Conservation (phyloP, 2,329 filamentous ascomycete genomes). For the Microsporum canis region DNA sequence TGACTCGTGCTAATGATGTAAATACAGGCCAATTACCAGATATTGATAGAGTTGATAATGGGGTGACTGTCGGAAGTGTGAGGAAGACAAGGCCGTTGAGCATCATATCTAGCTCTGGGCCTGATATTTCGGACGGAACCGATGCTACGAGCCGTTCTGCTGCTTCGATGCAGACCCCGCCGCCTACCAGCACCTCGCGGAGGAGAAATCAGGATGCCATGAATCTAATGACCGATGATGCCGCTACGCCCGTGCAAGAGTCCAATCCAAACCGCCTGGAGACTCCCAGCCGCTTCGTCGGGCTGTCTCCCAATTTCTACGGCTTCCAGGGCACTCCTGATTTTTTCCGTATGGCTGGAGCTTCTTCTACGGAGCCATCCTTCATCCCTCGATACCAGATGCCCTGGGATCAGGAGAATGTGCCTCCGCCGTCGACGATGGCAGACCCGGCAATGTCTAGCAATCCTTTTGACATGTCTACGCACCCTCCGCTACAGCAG, state of each 20-base stretch:
- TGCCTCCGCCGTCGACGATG: constrained; percentile 14
- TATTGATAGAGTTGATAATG: not conserved
- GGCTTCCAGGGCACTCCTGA: constrained; percentile 48
- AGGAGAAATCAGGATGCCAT: constrained; percentile 30
- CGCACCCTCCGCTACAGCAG: constrained; percentile 1
- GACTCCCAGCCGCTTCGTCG: constrained; percentile 35
- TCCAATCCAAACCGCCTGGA: constrained; percentile 27
- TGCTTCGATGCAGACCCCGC: constrained; percentile 49
- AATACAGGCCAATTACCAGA: not conserved
- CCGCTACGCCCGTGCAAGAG: constrained; percentile 9
- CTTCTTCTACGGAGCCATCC: constrained; percentile 43
- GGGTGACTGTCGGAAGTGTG: not conserved
- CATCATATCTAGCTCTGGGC: constrained; percentile 16
- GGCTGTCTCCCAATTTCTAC: constrained; percentile 39
- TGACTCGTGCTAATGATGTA: not conserved
- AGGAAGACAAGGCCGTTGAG: constrained; percentile 5
- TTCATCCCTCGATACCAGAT: constrained; percentile 44
- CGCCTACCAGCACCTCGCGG: constrained; percentile 47
- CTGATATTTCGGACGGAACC: constrained; percentile 25
- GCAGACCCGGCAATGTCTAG: constrained; percentile 14
- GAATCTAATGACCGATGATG: constrained; percentile 11
- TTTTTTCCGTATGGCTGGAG: constrained; percentile 41
- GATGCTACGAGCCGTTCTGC: constrained; percentile 31
- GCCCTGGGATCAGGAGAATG: constrained; percentile 38
- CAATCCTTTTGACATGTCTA: constrained; percentile 18